Evolutionary conservation across 2,329 filamentous ascomycete species (phyloP).

Genomic region (Didymella arachidicola): DNA sequence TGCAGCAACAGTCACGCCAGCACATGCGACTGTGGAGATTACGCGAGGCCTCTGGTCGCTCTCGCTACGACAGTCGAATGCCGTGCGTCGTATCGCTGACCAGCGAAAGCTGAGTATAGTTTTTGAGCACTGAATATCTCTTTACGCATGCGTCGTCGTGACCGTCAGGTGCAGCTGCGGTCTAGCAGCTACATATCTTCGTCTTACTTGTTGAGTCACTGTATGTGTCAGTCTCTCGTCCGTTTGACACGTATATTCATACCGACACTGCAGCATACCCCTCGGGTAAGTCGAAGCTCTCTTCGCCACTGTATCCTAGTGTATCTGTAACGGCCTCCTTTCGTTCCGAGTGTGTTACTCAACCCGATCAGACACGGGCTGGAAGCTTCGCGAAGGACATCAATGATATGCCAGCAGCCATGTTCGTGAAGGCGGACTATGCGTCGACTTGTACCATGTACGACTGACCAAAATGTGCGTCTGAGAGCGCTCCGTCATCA

Average conservation of each 20-base stretch:
- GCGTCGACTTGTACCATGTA: not conserved
- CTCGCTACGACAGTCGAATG: not conserved
- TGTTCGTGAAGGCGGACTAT: not conserved
- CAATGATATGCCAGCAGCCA: not conserved
- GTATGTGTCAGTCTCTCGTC: not conserved
- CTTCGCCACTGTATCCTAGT: not conserved
- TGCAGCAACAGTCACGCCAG: slow-evolving; percentile 7
- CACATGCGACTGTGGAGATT: slow-evolving; percentile 1
- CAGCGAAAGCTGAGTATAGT: not conserved
- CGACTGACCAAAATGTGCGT: not conserved
- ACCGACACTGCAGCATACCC: not conserved
- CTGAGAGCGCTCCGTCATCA: not conserved
- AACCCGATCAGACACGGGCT: not conserved
- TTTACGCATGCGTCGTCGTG: not conserved
- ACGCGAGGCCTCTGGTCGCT: not conserved
- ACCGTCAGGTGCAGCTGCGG: not conserved
- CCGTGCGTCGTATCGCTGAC: slow-evolving; percentile 1
- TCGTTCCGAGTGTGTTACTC: not conserved
- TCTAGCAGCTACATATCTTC: not conserved
- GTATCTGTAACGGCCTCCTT: not conserved
- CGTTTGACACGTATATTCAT: no score
- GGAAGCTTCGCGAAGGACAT: not conserved
- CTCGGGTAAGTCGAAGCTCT: not conserved
- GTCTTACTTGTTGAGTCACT: not conserved
- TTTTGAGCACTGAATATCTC: not conserved